phyloP scores from a whole-genome alignment of 768 basidiomycete genomes.

The Auriscalpium vulgare region DNA sequence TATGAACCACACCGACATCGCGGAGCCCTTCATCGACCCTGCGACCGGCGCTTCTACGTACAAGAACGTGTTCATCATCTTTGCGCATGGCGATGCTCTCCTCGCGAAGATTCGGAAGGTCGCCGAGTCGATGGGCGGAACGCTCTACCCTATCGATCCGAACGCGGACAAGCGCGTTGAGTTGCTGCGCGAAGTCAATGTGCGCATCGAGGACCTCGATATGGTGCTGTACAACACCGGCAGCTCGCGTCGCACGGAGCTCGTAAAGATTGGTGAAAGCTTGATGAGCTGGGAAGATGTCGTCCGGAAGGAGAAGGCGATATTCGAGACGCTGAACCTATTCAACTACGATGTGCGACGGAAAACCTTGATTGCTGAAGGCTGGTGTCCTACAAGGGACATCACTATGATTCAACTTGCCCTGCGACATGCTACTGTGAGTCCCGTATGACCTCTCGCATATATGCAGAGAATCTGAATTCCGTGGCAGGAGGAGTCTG shows the following conservation, averaged over 20 bases:
- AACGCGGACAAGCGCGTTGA: constrained; percentile 90
- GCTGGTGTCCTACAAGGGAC: constrained; percentile 94
- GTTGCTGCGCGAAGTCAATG: constrained; percentile 80
- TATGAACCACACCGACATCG: constrained; percentile 97
- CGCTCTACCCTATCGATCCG: constrained; percentile 91
- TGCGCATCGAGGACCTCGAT: constrained; percentile 86
- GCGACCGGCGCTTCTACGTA: constrained; percentile 73
- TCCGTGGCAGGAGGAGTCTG: constrained; percentile 67
- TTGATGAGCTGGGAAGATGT: constrained; percentile 90
- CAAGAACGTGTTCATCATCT: constrained; percentile 99
- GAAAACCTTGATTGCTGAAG: constrained; percentile 94
- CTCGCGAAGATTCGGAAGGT: constrained; percentile 97
- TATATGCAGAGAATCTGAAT: neutral
- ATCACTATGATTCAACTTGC: constrained; percentile 81
- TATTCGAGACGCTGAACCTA: constrained; percentile 92
- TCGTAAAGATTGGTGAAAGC: constrained; percentile 77
- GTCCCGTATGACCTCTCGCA: constrained; percentile 12
- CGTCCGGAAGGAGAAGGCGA: constrained; percentile 90
- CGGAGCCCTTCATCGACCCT: constrained; percentile 87
- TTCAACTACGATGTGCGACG: constrained; percentile 91
- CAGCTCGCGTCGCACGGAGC: constrained; percentile 70
- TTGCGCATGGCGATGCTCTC: constrained; percentile 89
- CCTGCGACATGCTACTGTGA: constrained; percentile 77
- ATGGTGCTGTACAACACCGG: constrained; percentile 87
- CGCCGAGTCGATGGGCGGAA: constrained; percentile 98